These are phyloP conservation scores for Hemisphaericaspora xylofermentans DNA, from an alignment of 1,139 yeast genomes.

Conservation along the genomic window DNA sequence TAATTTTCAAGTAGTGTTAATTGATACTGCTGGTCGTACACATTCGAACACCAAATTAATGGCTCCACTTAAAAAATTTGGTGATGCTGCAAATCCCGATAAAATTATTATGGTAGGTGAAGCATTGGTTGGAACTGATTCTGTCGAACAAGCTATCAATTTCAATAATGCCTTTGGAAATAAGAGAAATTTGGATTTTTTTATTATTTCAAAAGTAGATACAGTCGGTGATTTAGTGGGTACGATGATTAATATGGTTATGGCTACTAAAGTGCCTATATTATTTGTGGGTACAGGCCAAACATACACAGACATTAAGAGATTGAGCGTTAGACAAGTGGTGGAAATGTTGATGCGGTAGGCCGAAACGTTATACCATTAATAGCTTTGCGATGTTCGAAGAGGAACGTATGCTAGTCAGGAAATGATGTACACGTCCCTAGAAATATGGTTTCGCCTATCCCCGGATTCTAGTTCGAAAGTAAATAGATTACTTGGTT, in stretches of 20 bases:
- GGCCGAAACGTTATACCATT: background rate
- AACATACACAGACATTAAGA: slow-evolving; percentile 90
- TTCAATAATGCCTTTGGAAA: slow-evolving; percentile 93
- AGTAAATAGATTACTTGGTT: no score
- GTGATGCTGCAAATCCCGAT: slow-evolving; percentile 93
- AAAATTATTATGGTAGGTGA: slow-evolving; percentile 98
- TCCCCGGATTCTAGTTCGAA: no score
- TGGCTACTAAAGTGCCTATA: slow-evolving; percentile 94
- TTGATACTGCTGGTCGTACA: slow-evolving; percentile 97
- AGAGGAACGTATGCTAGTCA: no score
- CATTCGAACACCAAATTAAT: slow-evolving; percentile 92
- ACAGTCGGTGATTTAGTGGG: slow-evolving; percentile 98
- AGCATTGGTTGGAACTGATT: slow-evolving; percentile 95
- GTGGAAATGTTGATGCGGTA: slow-evolving; percentile 73
- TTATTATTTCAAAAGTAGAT: slow-evolving; percentile 92
- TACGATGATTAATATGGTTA: slow-evolving; percentile 96
- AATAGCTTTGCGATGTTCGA: background rate
- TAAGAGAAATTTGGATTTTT: slow-evolving; percentile 78
- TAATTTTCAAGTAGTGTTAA: slow-evolving; percentile 76
- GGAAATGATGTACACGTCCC: background rate
- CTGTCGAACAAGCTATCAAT: slow-evolving; percentile 91
- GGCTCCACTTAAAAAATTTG: slow-evolving; percentile 95
- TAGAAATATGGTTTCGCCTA: no score
- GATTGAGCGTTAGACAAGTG: slow-evolving; percentile 91
- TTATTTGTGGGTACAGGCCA: slow-evolving; percentile 96